phyloP scores from a whole-genome alignment of 1,284 basidiomycete genomes.

The Peniophora sp. region DNA sequence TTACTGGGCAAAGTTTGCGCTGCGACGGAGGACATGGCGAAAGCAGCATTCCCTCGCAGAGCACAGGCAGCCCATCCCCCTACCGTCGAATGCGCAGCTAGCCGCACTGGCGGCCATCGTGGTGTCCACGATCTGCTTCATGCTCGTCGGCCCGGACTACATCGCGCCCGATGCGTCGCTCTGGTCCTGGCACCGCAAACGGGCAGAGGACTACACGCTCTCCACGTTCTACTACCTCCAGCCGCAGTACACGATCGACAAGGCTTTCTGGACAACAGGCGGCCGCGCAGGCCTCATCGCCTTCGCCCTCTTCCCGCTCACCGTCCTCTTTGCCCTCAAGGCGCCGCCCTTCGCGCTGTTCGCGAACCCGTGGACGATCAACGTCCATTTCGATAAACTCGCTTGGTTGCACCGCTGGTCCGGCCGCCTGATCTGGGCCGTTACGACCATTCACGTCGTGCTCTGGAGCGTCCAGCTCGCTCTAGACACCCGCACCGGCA shows the following conservation, averaged over 20 bases:
- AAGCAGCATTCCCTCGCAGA: slow-evolving; percentile 28
- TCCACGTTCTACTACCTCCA: slow-evolving; percentile 25
- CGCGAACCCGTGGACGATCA: slow-evolving; percentile 60
- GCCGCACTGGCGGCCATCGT: slow-evolving; percentile 37
- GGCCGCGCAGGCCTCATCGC: slow-evolving; percentile 71
- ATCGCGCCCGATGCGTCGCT: slow-evolving; percentile 47
- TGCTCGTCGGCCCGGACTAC: slow-evolving; percentile 69
- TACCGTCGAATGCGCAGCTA: slow-evolving; percentile 59
- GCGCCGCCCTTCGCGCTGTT: slow-evolving; percentile 77
- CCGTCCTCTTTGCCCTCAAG: slow-evolving; percentile 74
- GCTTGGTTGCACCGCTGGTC: slow-evolving; percentile 65
- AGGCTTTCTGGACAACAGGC: slow-evolving; percentile 74
- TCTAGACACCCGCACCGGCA: slow-evolving; percentile 39
- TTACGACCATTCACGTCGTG: slow-evolving; percentile 61
- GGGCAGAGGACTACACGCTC: slow-evolving; percentile 16
- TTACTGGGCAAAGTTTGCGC: slow-evolving; percentile 45
- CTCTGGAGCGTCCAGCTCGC: slow-evolving; percentile 74
- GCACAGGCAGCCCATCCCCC: slow-evolving; percentile 37
- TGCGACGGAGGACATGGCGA: slow-evolving; percentile 44
- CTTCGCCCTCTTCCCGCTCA: slow-evolving; percentile 73
- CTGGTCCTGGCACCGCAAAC: slow-evolving; percentile 28
- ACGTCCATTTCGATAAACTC: slow-evolving; percentile 75
- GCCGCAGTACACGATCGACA: slow-evolving; percentile 57
- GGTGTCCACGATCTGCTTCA: slow-evolving; percentile 35
- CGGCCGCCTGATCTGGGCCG: slow-evolving; percentile 68